Base-by-base conservation (phyloP, 2,329 filamentous ascomycete species). In the Diaporthe amygdali region DNA sequence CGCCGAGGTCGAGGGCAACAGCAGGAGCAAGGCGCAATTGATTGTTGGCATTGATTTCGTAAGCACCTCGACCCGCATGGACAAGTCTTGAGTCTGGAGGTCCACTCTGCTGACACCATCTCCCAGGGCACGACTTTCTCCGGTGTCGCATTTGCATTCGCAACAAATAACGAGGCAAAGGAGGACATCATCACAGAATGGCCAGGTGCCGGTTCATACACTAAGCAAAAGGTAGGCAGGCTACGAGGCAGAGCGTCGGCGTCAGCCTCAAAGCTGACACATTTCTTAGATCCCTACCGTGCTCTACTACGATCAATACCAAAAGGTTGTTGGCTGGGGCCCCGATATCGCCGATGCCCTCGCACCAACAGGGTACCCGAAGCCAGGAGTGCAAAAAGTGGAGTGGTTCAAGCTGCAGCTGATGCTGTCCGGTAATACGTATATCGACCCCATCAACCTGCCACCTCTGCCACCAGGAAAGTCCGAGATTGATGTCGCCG, bases 331-430 rank as follows among this genome's bases (percentile, higher is more conserved):
- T n/a, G 96, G 96, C 77, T 99, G 96, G 96, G 96, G 96, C 74
- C 95, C 96, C 70, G 96, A 99, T 86, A 98, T 98, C 78, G 94
- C 96, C 73, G 96, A 98, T 84, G 96, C 96, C 74, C 89, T 98
- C 75, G 96, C 96, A 67, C 96, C 96, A 37, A 98, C 96, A 49
- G 96, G 96, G 74, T 98, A 98, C 82, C 96, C 96, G 76, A 98
- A 98, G 86, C 94, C 94, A 41, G 96, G 96, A 75, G 96, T 99
- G 76, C 96, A 98, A 83, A 98, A 98, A 86, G 96, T 98, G 30
- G 96, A 98, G 85, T 99, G 96, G 96, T 98, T 99, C 89, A 98
- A 98, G 87, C 89, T 99, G 76, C 96, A 99, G 85, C 91, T 99
- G 70, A 98, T 98, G 96, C 89, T 98, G 74, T 98, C 95, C 72